A percentile compares a stretch with the other conserved stretches of the same genome.
Conservation (phyloP, 257 asterid genomes). For the Echites panduratus region DNA sequence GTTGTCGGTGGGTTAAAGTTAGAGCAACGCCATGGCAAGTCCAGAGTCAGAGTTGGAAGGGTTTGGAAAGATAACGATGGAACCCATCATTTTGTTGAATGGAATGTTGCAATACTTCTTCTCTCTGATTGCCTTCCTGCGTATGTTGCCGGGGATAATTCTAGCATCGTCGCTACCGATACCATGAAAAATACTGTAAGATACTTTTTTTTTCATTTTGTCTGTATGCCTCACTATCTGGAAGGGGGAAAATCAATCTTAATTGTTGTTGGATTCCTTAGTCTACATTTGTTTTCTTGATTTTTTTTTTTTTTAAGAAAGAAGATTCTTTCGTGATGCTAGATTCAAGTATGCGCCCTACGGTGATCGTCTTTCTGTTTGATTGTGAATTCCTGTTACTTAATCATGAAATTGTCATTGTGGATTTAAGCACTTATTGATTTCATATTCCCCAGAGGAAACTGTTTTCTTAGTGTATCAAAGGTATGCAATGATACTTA, state of each 20-base stretch:
- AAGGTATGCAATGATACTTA: not conserved
- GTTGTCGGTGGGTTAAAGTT: slow-evolving; percentile 39
- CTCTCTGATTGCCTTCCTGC: slow-evolving; percentile 84
- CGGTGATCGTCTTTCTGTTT: not conserved
- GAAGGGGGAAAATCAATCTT: not conserved
- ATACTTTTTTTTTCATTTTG: not conserved
- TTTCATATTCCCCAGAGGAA: not conserved
- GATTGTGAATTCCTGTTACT: not conserved
- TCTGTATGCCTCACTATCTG: not conserved
- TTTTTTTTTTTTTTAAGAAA: not conserved
- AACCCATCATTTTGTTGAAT: slow-evolving; percentile 62
- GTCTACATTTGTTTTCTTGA: not conserved
- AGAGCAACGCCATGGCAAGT: slow-evolving; percentile 90
- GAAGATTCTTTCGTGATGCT: not conserved
- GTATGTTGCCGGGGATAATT: slow-evolving; percentile 59
- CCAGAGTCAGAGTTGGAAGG: slow-evolving; percentile 77
- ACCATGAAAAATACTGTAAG: slow-evolving; percentile 89
- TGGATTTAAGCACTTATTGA: not conserved
- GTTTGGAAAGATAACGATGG: slow-evolving; percentile 70
- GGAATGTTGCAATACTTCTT: slow-evolving; percentile 83
- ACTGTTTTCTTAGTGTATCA: not conserved
- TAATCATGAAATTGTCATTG: not conserved
- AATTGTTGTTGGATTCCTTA: not conserved
- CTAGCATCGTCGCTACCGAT: slow-evolving; percentile 88
- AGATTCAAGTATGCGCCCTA: not conserved